Evolutionary conservation across 2,329 filamentous ascomycete genomes (phyloP), one percentile per base, ranked within the genome.

Genomic region (Fusarium oxysporum): DNA sequence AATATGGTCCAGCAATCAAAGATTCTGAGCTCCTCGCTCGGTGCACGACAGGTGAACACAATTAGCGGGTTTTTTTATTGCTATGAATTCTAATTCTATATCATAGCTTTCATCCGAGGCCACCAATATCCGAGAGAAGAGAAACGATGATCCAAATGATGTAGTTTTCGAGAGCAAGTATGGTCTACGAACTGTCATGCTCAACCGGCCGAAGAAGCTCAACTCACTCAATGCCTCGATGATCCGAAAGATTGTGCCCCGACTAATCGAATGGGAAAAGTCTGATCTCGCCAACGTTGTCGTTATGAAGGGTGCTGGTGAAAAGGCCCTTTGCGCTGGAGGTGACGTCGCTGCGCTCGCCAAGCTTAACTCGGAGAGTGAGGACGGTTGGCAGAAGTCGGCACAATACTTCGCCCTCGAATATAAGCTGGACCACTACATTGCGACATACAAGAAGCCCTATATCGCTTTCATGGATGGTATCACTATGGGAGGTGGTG

Each of bases 401-500:
- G 86, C 89, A 53, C 91, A 95, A 57, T 99, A 97, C 87, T 99
- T 99, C 81, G 94, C 86, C 17, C 91, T 96, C 64, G 97, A 99
- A 91, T 99, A 98, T 87, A 92, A 94, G 85, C 91, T 99, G 71
- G 93, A 99, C 81, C 96, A 99, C 83, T 87, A 96, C 76, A 97
- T 99, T 80, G 93, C 96, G 28, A 98, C 95, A 41, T 98, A 97
- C 85, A 81, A 86, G 70, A 99, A 98, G 85, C 96, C 96, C 0
- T 97, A 96, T 80, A 90, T 99, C 58, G 93, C 96, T 37, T 93
- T 98, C 80, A 97, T 99, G 92, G 96, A 99, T 80, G 96, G 96
- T 67, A 93, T 97, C 82, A 99, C 97, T 58, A 99, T 99, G 96
- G 96, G 96, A 62, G 96, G 96, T 62, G 96, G 96, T 74, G 96